Conservation (phyloP, 306 rosid genomes). For the Pterocarpus macrocarpus region DNA sequence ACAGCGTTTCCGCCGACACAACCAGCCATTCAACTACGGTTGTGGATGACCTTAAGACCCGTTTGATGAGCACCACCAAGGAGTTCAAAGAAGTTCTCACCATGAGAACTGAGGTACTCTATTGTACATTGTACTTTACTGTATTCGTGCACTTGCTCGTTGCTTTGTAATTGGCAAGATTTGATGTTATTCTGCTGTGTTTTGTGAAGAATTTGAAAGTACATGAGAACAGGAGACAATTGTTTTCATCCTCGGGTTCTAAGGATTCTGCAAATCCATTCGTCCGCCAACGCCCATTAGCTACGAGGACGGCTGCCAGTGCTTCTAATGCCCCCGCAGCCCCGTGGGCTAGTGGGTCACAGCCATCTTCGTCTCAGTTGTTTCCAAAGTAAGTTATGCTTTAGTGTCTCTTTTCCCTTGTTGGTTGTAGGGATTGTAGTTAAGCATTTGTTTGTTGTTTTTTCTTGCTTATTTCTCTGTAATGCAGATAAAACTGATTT, state of each 20-base stretch:
- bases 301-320: conserved; percentile 77
- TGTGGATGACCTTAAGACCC: conserved; percentile 92
- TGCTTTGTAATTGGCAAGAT: no score
- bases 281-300: conserved; percentile 92
- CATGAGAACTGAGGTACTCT: conserved; percentile 86
- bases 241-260: conserved; percentile 78
- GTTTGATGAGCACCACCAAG: conserved; percentile 90
- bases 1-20: conserved; percentile 79
- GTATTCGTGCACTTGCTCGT: no score
- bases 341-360: conserved; percentile 87
- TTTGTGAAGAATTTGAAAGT: conserved; percentile 87
- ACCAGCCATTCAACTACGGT: conserved; percentile 92
- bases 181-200: conserved; percentile 17
- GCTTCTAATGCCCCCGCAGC: conserved; percentile 76
- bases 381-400: conserved; percentile 69
- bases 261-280: conserved; percentile 94
- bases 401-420: background rate
- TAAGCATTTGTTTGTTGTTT: conserved; percentile 15
- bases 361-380: conserved; percentile 64
- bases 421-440: conserved; percentile 18
- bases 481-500: background rate
- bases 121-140: background rate
- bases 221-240: conserved; percentile 89
- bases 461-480: background rate
- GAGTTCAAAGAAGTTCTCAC: conserved; percentile 98